phyloP scores from a whole-genome alignment of 1,284 basidiomycete genomes.

The Porogramme epimiltina region DNA sequence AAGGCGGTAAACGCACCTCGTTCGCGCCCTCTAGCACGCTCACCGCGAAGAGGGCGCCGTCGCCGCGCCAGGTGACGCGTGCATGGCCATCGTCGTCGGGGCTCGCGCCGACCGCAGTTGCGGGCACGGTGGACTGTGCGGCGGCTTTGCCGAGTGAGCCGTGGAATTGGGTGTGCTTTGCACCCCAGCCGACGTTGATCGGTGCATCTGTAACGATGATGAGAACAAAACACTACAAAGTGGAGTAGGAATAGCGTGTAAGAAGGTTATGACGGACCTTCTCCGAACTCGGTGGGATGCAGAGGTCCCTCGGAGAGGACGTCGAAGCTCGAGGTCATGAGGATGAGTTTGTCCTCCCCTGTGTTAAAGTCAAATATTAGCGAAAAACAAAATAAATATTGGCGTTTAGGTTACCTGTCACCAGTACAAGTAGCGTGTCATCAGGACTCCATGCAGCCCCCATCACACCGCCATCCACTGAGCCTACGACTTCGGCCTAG shows the following conservation, averaged over 20 bases:
- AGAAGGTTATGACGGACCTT: constrained; percentile 51
- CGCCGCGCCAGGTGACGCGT: constrained; percentile 91
- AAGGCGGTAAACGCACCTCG: constrained; percentile 8
- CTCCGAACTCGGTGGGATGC: constrained; percentile 80
- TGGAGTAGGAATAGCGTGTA: neutral
- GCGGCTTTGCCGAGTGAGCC: constrained; percentile 92
- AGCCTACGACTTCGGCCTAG: constrained; percentile 80
- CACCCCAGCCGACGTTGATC: constrained; percentile 98
- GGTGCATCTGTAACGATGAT: constrained; percentile 71
- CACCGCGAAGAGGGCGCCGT: constrained; percentile 87
- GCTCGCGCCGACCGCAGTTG: constrained; percentile 48
- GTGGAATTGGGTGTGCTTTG: constrained; percentile 96
- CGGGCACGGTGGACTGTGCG: constrained; percentile 58
- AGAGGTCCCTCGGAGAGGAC: constrained; percentile 81
- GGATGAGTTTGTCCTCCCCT: constrained; percentile 81
- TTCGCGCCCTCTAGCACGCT: constrained; percentile 56
- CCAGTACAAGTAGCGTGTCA: constrained; percentile 79
- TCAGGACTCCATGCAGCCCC: constrained; percentile 92
- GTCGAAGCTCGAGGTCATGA: constrained; percentile 91
- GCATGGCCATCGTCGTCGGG: constrained; percentile 77
- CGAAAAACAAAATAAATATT: neutral
- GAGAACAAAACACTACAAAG: no score
- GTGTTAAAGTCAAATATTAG: neutral
- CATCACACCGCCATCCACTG: constrained; percentile 82
- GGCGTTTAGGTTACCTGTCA: constrained; percentile 58